phyloP scores from a whole-genome alignment of 371 early-diverging fungal genomes.

The Saksenaea vasiformis region DNA sequence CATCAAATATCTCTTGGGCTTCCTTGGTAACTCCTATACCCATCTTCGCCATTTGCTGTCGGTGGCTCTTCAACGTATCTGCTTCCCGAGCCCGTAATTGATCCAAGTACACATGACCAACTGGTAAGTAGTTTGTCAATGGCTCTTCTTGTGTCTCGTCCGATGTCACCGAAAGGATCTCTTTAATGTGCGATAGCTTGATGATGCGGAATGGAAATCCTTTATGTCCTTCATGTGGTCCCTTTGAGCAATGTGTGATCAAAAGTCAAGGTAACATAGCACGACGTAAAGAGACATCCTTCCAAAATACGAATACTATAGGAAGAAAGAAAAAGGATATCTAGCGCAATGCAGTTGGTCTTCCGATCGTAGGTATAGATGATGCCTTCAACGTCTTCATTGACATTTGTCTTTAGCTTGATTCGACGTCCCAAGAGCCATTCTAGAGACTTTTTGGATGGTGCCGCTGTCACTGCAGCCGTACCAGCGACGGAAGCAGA shows the following conservation, averaged over 20 bases:
- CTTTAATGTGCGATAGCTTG: slow-evolving; percentile 64
- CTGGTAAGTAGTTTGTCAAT: slow-evolving; percentile 17
- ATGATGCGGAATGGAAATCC: slow-evolving; percentile 53
- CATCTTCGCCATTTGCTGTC: slow-evolving; percentile 65
- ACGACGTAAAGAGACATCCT: not conserved
- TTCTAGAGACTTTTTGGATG: slow-evolving; percentile 23
- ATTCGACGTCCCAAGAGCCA: slow-evolving; percentile 48
- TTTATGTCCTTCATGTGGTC: slow-evolving; percentile 21
- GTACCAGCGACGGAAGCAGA: not conserved
- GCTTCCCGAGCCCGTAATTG: slow-evolving; percentile 65
- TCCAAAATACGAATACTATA: not conserved
- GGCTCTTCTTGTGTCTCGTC: slow-evolving; percentile 34
- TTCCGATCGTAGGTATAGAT: slow-evolving; percentile 64
- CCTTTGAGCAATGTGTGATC: slow-evolving; percentile 9
- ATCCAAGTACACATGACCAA: slow-evolving; percentile 51
- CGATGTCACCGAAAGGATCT: slow-evolving; percentile 42
- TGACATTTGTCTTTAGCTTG: slow-evolving; percentile 55
- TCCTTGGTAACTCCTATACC: slow-evolving; percentile 81
- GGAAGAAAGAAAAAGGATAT: slow-evolving; percentile 51
- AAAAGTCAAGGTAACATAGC: not conserved
- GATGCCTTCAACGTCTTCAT: slow-evolving; percentile 62
- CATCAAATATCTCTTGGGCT: slow-evolving; percentile 83
- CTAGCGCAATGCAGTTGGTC: slow-evolving; percentile 68
- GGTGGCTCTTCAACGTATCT: slow-evolving; percentile 57
- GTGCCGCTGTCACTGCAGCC: not conserved